phyloP scores from a whole-genome alignment of 305 asterid genomes.

The Ajuga reptans region DNA sequence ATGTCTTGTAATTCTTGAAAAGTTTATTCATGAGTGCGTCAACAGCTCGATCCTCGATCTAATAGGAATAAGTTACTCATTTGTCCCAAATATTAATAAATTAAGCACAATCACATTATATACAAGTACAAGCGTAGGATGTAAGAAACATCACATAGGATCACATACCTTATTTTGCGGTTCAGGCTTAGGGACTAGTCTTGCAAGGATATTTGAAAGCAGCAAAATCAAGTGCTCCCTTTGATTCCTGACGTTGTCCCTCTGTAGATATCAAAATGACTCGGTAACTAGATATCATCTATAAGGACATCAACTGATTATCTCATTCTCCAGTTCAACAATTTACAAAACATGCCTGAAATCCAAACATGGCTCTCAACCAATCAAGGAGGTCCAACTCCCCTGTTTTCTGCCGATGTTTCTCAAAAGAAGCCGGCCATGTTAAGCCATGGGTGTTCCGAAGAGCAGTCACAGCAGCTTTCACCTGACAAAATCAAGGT shows the following conservation, averaged over 20 bases:
- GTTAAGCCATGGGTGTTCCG: constrained; percentile 44
- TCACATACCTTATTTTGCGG: constrained; percentile 50
- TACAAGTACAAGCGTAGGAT: not conserved
- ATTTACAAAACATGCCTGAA: constrained; percentile 52
- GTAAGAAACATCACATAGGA: constrained; percentile 5
- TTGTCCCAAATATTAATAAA: not conserved
- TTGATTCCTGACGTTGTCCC: constrained; percentile 74
- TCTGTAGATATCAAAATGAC: constrained; percentile 37
- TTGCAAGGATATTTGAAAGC: constrained; percentile 61
- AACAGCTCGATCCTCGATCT: constrained; percentile 85
- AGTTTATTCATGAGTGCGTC: constrained; percentile 70
- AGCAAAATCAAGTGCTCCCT: constrained; percentile 66
- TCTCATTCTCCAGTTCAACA: constrained; percentile 24
- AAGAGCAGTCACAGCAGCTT: constrained; percentile 65
- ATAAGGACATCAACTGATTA: constrained; percentile 12
- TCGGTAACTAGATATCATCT: constrained; percentile 13
- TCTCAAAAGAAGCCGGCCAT: constrained; percentile 70
- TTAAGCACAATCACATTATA: not conserved
- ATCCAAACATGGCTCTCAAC: constrained; percentile 77
- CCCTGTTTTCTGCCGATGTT: constrained; percentile 58
- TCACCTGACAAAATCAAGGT: constrained; percentile 41
- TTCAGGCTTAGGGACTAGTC: constrained; percentile 68
- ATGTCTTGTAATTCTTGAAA: constrained; percentile 74
- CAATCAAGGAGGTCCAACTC: constrained; percentile 79
- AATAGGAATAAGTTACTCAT: constrained; percentile 9